Conservation (phyloP, 768 basidiomycete species). For the Mycena belliarum region DNA sequence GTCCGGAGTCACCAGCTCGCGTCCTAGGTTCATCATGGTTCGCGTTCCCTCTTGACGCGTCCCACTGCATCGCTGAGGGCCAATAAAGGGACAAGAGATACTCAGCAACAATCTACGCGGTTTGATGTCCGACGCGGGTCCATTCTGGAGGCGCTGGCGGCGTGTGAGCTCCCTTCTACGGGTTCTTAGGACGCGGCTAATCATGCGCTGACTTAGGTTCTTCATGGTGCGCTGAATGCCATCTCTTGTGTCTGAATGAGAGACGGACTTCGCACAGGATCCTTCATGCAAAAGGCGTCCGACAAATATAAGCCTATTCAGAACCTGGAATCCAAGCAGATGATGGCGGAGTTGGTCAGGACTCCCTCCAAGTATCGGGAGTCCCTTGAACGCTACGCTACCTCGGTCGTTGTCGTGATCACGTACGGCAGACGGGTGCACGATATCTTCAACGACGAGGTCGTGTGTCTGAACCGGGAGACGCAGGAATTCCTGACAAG, state of each 20-base stretch:
- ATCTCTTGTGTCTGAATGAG: background rate
- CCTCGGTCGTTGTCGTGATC: constrained; percentile 45
- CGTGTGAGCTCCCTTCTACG: constrained; percentile 31
- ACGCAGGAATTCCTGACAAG: constrained; percentile 23
- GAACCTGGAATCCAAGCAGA: constrained; percentile 47
- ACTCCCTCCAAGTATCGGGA: constrained; percentile 39
- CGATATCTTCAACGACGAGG: constrained; percentile 46
- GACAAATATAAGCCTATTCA: constrained; percentile 48
- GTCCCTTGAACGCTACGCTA: constrained; percentile 38
- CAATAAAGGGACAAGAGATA: constrained; percentile 40
- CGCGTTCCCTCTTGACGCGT: background rate
- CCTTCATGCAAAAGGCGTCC: constrained; percentile 32
- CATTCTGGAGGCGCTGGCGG: constrained; percentile 48
- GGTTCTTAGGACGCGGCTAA: background rate
- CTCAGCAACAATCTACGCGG: constrained; percentile 48
- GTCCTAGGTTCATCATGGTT: constrained; percentile 46
- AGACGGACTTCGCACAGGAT: background rate
- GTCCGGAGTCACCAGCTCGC: constrained; percentile 47
- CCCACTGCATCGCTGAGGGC: background rate
- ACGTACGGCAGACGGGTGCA: constrained; percentile 43
- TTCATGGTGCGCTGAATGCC: constrained; percentile 30
- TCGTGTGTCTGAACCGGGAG: constrained; percentile 31
- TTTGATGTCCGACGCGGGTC: constrained; percentile 44
- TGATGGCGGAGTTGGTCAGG: constrained; percentile 43
- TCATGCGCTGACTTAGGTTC: constrained; percentile 31